Evolutionary conservation across 176 grass and related monocot genomes (phyloP).

Genomic region (Tillandsia fasciculata): DNA sequence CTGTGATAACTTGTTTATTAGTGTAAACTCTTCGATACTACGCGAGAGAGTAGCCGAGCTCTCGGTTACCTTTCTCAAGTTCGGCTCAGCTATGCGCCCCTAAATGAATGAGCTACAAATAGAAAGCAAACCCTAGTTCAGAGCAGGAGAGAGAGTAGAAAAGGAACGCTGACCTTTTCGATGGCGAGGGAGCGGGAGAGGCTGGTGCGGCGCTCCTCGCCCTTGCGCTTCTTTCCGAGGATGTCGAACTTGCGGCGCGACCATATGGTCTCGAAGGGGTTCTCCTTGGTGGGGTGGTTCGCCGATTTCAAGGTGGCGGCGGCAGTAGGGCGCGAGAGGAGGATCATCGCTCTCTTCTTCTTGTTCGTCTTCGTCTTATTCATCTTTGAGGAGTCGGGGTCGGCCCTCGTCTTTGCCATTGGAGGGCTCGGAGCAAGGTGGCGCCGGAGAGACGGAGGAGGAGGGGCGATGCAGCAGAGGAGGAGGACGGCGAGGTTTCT

Average conservation of each 20-base stretch:
- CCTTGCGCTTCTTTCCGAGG: constrained; percentile 87
- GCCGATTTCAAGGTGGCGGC: constrained; percentile 18
- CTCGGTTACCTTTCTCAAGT: too few species aligned
- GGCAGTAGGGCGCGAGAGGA: constrained; percentile 27
- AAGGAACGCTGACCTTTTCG: constrained; percentile 44
- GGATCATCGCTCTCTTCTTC: constrained; percentile 34
- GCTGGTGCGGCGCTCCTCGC: constrained; percentile 58
- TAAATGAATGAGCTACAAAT: too few species aligned
- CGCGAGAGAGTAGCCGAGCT: too few species aligned
- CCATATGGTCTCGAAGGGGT: constrained; percentile 94
- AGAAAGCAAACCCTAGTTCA: background rate
- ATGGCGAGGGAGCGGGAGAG: constrained; percentile 60
- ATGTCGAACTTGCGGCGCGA: constrained; percentile 92
- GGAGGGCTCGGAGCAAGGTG: background rate
- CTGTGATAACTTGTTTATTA: too few species aligned
- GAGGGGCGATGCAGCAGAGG: too few species aligned
- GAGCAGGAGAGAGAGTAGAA: background rate
- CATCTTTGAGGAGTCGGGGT: background rate
- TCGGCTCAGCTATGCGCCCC: too few species aligned
- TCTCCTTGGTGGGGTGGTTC: constrained; percentile 22
- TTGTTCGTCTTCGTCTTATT: constrained; percentile 29
- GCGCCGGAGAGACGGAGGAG: background rate
- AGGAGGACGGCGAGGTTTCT: too few species aligned
- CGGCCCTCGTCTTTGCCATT: constrained; percentile 44
- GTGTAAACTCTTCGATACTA: too few species aligned